These are phyloP conservation scores for Zygnema cylindricum DNA, from an alignment of 139 green algal species.

Conservation along the genomic window DNA sequence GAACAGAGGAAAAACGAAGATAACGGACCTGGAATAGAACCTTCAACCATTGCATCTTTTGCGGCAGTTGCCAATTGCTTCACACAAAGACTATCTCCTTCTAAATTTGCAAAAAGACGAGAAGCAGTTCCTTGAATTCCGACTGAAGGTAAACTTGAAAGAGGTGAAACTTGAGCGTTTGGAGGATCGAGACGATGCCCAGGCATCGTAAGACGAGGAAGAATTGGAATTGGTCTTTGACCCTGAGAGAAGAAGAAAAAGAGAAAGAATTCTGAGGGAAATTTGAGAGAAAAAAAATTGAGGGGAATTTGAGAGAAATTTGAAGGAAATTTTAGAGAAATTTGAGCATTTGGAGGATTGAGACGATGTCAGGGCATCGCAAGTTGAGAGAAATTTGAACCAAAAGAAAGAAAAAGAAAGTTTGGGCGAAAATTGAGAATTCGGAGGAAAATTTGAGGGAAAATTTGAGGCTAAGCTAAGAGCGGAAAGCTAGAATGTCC, in stretches of 20 bases:
- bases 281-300: not conserved
- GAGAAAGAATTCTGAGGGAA: not conserved
- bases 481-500: too few species aligned
- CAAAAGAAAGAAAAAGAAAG: not conserved
- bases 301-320: not conserved
- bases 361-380: not conserved
- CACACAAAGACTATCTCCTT: conserved; percentile 28
- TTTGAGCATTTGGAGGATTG: not conserved
- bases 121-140: not conserved
- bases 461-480: too few species aligned
- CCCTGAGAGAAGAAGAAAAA: conserved; percentile 21
- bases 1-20: not conserved
- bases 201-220: conserved; percentile 16
- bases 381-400: not conserved
- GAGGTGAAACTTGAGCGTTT: too few species aligned
- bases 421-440: too few species aligned
- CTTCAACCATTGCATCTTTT: conserved; percentile 45
- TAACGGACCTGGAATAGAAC: conserved; percentile 28
- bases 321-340: not conserved
- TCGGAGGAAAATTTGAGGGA: too few species aligned
- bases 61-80: conserved; percentile 49
- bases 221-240: conserved; percentile 17
- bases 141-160: not conserved
- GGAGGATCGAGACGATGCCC: conserved; percentile 21
- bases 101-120: conserved; percentile 24